These are phyloP conservation scores for Stemphylium beticola DNA, from an alignment of 2,329 filamentous ascomycete genomes.

Conservation along the genomic window DNA sequence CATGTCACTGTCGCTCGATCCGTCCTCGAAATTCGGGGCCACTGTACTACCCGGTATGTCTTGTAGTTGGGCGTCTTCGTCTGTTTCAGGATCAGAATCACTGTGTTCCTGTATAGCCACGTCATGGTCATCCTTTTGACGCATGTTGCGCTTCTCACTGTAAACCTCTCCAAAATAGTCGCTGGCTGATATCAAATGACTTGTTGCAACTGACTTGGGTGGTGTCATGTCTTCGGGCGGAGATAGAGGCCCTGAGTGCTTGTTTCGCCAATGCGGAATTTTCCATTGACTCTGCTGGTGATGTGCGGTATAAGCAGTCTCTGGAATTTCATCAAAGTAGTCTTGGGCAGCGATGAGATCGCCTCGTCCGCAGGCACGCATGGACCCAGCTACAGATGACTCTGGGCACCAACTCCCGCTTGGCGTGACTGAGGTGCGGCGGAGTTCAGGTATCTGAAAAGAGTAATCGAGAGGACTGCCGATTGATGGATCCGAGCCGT, in stretches of 20 bases:
- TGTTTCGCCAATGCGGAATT: conserved; percentile 1
- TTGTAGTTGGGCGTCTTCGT: conserved; percentile 5
- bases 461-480: conserved; percentile 11
- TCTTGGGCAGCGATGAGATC: conserved; percentile 8
- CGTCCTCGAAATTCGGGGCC: not conserved
- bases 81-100: conserved; percentile 5
- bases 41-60: conserved; percentile 5
- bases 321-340: conserved; percentile 4
- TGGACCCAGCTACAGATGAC: not conserved
- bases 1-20: conserved; percentile 12
- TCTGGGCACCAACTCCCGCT: not conserved
- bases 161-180: conserved; percentile 5
- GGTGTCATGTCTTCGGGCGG: not conserved
- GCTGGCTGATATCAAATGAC: not conserved
- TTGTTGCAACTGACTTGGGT: not conserved
- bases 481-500: conserved; percentile 22
- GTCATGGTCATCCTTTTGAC: not conserved
- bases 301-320: not conserved
- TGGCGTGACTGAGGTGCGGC: conserved; percentile 7
- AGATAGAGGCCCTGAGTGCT: not conserved
- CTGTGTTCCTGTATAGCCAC: not conserved
- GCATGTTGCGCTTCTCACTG: not conserved
- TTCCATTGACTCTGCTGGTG: not conserved
- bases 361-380: conserved; percentile 10
- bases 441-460: conserved; percentile 12